phyloP scores from a whole-genome alignment of 1,284 basidiomycete genomes.

The Nidula niveotomentosa region DNA sequence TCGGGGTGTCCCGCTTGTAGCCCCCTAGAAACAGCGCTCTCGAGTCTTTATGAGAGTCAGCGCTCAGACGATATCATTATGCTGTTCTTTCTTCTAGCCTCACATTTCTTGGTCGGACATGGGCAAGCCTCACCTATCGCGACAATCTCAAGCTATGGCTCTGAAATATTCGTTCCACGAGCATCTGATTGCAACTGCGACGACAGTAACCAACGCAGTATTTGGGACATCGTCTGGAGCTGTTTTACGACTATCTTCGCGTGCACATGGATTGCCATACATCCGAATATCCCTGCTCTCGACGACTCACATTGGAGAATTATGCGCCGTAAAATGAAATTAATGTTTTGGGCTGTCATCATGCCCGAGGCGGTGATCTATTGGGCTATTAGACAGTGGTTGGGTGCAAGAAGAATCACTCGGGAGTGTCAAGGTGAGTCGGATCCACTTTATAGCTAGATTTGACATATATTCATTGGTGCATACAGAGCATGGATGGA shows the following conservation, averaged over 20 bases:
- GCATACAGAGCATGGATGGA: constrained; percentile 9
- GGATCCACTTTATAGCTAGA: too few relatives aligned
- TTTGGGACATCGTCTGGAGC: constrained; percentile 22
- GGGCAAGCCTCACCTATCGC: too few relatives aligned
- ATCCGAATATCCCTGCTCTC: constrained; percentile 24
- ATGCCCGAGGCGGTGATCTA: constrained; percentile 22
- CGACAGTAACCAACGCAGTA: not conserved
- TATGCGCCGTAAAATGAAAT: constrained; percentile 2
- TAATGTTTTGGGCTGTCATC: constrained; percentile 19
- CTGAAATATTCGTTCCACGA: too few relatives aligned
- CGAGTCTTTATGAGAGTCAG: too few relatives aligned
- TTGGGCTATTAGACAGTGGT: constrained; percentile 23
- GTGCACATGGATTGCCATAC: constrained; percentile 26
- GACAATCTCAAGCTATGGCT: too few relatives aligned
- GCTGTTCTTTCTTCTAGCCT: too few relatives aligned
- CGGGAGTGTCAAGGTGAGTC: not conserved
- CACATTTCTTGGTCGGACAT: too few relatives aligned
- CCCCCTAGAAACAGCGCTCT: too few relatives aligned
- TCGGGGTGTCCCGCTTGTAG: too few relatives aligned
- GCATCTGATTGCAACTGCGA: not conserved
- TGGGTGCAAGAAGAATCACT: constrained; percentile 9
- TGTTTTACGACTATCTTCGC: constrained; percentile 21
- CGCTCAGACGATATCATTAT: too few relatives aligned
- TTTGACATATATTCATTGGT: too few relatives aligned
- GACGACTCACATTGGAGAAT: not conserved